Evolutionary conservation across 1,284 basidiomycete species (phyloP), one percentile per base, ranked within the genome.

Genomic region (Exsudoporus floridanus): DNA sequence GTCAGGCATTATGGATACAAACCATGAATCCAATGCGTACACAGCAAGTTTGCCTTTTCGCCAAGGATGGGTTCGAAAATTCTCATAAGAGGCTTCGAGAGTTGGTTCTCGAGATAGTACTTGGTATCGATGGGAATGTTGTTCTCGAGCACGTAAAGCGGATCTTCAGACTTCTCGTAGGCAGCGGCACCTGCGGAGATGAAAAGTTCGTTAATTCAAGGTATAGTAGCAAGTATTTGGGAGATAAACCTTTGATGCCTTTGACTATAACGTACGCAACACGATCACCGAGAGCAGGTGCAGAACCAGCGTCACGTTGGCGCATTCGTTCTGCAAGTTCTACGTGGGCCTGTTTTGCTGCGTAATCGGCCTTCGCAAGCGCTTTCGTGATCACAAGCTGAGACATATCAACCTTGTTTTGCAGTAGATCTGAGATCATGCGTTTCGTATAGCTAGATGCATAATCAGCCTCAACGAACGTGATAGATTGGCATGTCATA

Each of bases 21-120:
- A 21, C n/a, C 5, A 46, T 28, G 21, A 27, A 37, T 34, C 43
- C 23, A 53, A 12, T 38, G 77, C 90, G 64, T 63, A 96, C 94
- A 72, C 12, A 98, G 70, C 14, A 89, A 90, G 18, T 79, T 77
- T 1, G 94, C 92, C 62, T 90, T 94, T 41, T 94, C 93, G 1
- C 94, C 94, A 9, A 97, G 73, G 62, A 98, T 92, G n/a, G 94
- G 94, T 69, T 98, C 95, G 68, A 98, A 98, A 60, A 98, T 98
- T 57, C 94, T 82, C 86, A 98, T 83, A 3, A 98, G 76, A 6
- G 94, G 94, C 70, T 98, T 98, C 0, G 94, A 92, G 0, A 98
- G 81, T 66, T 98, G 94, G 62, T 97, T 97, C 51, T 98, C 95
- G 49, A 98, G 81, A 66, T 98, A 98, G 68, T 98, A 97, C 63